These are phyloP conservation scores for Penicillium digitatum DNA, from an alignment of 2,329 filamentous ascomycete genomes.

Conservation along the genomic window DNA sequence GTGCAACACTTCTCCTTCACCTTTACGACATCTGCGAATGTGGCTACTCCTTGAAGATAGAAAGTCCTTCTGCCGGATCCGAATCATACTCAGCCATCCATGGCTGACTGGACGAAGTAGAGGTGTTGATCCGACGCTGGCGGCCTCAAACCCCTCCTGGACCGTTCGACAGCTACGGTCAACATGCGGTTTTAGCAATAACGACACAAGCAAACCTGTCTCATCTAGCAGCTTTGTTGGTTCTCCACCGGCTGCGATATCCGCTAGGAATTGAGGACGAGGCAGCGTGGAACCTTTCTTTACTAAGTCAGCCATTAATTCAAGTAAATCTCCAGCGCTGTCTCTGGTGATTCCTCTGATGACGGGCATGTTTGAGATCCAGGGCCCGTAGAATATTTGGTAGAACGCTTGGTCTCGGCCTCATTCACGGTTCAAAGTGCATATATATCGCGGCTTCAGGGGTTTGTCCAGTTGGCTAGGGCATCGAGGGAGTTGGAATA, in stretches of 20 bases:
- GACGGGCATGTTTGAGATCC: conserved; percentile 24
- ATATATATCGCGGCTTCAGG: conserved; percentile 18
- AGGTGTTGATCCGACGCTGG: conserved; percentile 18
- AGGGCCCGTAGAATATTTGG: conserved; percentile 20
- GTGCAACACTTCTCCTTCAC: conserved; percentile 29
- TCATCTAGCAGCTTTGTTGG: conserved; percentile 25
- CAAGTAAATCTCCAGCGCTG: conserved; percentile 14
- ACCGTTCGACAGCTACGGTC: conserved; percentile 19
- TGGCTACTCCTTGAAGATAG: conserved; percentile 19
- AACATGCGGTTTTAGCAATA: conserved; percentile 28
- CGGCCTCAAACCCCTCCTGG: conserved; percentile 13
- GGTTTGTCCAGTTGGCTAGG: conserved; percentile 22
- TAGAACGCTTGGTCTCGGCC: conserved; percentile 19
- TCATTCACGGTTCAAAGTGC: conserved; percentile 18
- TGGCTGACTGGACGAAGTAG: conserved; percentile 18
- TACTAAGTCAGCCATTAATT: conserved; percentile 7
- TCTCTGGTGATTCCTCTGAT: conserved; percentile 24
- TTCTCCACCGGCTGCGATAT: conserved; percentile 32
- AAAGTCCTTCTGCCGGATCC: conserved; percentile 2
- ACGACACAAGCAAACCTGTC: conserved; percentile 32
- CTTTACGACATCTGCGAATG: conserved; percentile 32
- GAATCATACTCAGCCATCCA: conserved; percentile 7
- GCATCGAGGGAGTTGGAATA: conserved; percentile 16
- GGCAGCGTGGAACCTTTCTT: conserved; percentile 17
- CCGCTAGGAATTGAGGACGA: conserved; percentile 31